Evolutionary conservation across 306 rosid genomes (phyloP), one percentile per base, ranked within the genome.

Genomic region (Fragaria vesca): DNA sequence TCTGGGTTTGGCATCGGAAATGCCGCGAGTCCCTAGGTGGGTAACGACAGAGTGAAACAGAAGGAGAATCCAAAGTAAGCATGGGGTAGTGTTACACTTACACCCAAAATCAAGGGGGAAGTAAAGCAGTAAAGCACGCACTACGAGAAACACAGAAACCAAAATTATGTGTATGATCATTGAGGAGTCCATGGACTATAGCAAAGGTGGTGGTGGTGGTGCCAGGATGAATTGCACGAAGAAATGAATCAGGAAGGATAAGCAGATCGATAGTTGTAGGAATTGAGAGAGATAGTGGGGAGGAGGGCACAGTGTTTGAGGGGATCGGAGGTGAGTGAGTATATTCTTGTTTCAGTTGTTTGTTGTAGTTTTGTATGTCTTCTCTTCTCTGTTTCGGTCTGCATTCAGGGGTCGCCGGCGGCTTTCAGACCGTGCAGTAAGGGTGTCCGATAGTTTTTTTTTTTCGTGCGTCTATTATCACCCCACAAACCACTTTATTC

Each of bases 81-180:
- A 30, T 50, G 61, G 58, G 16, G 24, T 45, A 43, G 11, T n/a
- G 5, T 68, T 45, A 12, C 12, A 12, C 54, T 40, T 45, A 11
- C 57, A 47, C 60, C 51, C 71, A 26, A 70, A 69, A 24, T 60
- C 66, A 21, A 4, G 10, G 36, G 76, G 43, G 16, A 4, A n/a
- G 17, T 8, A 60, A 8, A 21, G 12, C 6, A 58, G 17, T n/a
- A 60, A 63, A 47, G 72, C 81, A 8, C 72, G 16, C 77, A 51
- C 34, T 38, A 24, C 72, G 5, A 78, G 5, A 78, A 71, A 71
- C 77, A 71, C 77, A 15, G 18, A 71, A 61, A 30, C 63, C 81
- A 75, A 78, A 28, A 71, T 13, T 21, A 28, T 32, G 38, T 60
- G 36, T 21, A 2, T 9, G 7, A 24, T n/a, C 2, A 1, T 48